Evolutionary conservation across 345 rosid genomes (phyloP).

Genomic region (Moricandia moricandioides): DNA sequence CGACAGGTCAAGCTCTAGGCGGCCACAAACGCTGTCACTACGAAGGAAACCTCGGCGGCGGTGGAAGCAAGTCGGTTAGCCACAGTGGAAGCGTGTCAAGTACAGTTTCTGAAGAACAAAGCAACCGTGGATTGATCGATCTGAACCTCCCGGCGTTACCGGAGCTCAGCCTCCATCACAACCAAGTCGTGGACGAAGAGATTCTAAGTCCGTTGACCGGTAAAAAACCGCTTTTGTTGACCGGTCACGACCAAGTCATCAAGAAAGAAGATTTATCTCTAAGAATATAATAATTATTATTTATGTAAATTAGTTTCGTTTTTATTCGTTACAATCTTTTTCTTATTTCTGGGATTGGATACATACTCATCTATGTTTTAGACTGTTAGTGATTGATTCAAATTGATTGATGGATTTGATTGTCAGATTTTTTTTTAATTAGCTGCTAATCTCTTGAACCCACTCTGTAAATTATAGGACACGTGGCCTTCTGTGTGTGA

Average conservation of each 20-base stretch:
- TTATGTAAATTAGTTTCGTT: background rate
- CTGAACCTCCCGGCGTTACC: slow-evolving; percentile 85
- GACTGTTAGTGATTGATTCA: slow-evolving; percentile 5
- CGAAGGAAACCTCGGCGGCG: slow-evolving; percentile 51
- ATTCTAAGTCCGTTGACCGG: slow-evolving; percentile 64
- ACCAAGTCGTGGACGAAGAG: slow-evolving; percentile 46
- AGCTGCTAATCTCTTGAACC: background rate
- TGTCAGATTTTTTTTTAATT: background rate
- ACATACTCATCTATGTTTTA: background rate
- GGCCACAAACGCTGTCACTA: slow-evolving; percentile 99
- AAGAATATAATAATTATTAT: slow-evolving; percentile 10
- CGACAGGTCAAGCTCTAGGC: slow-evolving; percentile 93
- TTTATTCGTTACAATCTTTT: background rate
- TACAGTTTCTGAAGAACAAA: slow-evolving; percentile 48
- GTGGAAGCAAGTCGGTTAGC: slow-evolving; percentile 31
- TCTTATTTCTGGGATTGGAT: slow-evolving; percentile 2
- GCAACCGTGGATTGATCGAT: slow-evolving; percentile 67
- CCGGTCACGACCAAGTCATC: slow-evolving; percentile 37
- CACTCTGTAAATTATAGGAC: slow-evolving; percentile 2
- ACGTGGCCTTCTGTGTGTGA: slow-evolving; percentile 28
- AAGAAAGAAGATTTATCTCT: slow-evolving; percentile 31
- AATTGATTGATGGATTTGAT: slow-evolving; percentile 17
- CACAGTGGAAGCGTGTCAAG: slow-evolving; percentile 47
- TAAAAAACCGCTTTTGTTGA: slow-evolving; percentile 60
- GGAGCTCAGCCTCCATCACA: slow-evolving; percentile 39